These are phyloP conservation scores for Didymella keratinophila DNA, from an alignment of 2,329 filamentous ascomycete species.

Conservation along the genomic window DNA sequence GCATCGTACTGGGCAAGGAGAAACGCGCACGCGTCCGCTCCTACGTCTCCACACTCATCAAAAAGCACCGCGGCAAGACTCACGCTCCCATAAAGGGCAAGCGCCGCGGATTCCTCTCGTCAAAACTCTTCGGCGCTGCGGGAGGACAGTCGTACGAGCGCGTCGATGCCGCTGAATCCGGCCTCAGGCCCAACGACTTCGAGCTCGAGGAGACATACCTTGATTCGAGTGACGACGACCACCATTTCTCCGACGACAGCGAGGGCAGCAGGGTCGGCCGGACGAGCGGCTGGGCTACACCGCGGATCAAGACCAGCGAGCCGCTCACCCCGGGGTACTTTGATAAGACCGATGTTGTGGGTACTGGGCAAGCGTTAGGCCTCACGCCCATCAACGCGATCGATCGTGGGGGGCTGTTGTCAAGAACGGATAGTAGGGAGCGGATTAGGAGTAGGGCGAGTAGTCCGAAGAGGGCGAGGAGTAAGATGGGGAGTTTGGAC, in stretches of 20 bases:
- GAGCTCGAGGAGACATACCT: conserved; percentile 64
- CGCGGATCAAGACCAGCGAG: conserved; percentile 60
- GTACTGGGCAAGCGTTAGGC: conserved; percentile 45
- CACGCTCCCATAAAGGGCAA: conserved; percentile 41
- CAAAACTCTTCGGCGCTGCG: conserved; percentile 68
- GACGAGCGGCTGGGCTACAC: conserved; percentile 73
- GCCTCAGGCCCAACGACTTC: conserved; percentile 72
- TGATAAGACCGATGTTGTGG: conserved; percentile 29
- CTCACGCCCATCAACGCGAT: conserved; percentile 38
- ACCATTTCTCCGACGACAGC: conserved; percentile 65
- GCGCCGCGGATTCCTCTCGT: conserved; percentile 45
- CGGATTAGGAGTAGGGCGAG: conserved; percentile 65
- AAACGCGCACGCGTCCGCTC: conserved; percentile 67
- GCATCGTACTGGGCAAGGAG: conserved; percentile 81
- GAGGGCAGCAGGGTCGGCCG: conserved; percentile 65
- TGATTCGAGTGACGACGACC: conserved; percentile 66
- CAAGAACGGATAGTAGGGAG: conserved; percentile 87
- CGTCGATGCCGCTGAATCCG: conserved; percentile 75
- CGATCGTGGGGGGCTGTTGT: conserved; percentile 74
- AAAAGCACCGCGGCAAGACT: conserved; percentile 53
- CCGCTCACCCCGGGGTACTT: conserved; percentile 31
- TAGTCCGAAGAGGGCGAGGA: conserved; percentile 53
- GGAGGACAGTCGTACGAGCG: conserved; percentile 72
- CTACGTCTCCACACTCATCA: conserved; percentile 60
- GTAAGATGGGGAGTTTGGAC: conserved; percentile 30